Percentiles rank a stretch among this genome's conserved stretches.
Evolutionary conservation across 441 rosid genomes (phyloP).

Genomic region (Metrosideros polymorpha): DNA sequence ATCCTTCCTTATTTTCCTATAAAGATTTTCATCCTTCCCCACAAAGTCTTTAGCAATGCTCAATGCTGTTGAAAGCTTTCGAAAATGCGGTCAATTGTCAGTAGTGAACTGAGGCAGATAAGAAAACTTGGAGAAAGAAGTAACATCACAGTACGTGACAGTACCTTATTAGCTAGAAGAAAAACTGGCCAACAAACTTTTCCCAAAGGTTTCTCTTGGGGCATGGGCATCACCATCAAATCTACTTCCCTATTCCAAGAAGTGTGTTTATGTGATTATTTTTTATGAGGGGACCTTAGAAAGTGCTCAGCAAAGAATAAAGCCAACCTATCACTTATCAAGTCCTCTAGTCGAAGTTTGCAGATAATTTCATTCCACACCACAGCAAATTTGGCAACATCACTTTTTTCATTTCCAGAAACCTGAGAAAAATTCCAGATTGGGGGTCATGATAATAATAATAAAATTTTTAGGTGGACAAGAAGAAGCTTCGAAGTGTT

Average conservation of each 20-base stretch:
- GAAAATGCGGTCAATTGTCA: neutral
- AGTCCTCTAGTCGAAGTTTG: constrained; percentile 72
- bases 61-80: constrained; percentile 65
- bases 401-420: constrained; percentile 35
- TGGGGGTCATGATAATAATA: neutral
- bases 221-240: constrained; percentile 80
- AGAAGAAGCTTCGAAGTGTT: neutral
- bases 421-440: constrained; percentile 26
- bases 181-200: constrained; percentile 91
- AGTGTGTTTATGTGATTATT: neutral
- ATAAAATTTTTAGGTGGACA: neutral
- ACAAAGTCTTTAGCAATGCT: constrained; percentile 77
- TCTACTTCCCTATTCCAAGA: constrained; percentile 67
- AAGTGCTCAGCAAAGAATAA: constrained; percentile 1
- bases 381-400: constrained; percentile 69
- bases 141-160: neutral
- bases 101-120: constrained; percentile 19
- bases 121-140: neutral
- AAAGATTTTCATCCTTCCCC: constrained; percentile 64
- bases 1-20: constrained; percentile 67
- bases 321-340: constrained; percentile 79
- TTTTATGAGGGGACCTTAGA: neutral
- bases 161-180: constrained; percentile 89
- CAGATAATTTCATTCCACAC: constrained; percentile 92
- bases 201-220: constrained; percentile 56